These are phyloP conservation scores for Monosporozyma solicola DNA, from an alignment of 805 yeast species.

Conservation along the genomic window DNA sequence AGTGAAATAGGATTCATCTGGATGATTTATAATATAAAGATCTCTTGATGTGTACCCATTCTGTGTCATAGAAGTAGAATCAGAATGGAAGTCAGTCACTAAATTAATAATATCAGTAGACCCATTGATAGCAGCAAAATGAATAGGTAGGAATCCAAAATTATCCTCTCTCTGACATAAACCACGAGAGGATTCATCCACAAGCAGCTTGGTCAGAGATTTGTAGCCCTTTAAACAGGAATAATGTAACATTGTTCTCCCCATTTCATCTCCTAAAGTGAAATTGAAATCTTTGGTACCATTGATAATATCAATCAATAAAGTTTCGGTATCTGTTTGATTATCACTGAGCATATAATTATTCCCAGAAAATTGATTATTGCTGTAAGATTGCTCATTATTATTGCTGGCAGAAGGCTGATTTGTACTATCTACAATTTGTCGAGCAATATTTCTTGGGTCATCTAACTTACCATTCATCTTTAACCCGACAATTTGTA, in stretches of 20 bases:
- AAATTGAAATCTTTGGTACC: slow-evolving; percentile 66
- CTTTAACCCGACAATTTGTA: slow-evolving; percentile 92
- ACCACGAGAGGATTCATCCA: slow-evolving; percentile 45
- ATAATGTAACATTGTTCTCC: slow-evolving; percentile 85
- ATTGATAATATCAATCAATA: slow-evolving; percentile 46
- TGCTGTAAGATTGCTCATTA: not conserved
- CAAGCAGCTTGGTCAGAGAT: slow-evolving; percentile 52
- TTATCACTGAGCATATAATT: not conserved
- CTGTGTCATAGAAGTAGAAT: not conserved
- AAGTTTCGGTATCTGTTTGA: slow-evolving; percentile 28
- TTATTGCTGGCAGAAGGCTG: not conserved
- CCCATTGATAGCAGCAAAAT: slow-evolving; percentile 74
- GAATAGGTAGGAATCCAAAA: slow-evolving; percentile 80
- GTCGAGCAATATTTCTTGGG: slow-evolving; percentile 84
- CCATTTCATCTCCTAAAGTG: slow-evolving; percentile 71
- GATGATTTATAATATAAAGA: not conserved
- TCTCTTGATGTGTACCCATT: not conserved
- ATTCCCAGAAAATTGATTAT: not conserved
- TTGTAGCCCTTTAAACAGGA: slow-evolving; percentile 72
- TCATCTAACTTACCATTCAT: slow-evolving; percentile 95
- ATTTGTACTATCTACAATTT: slow-evolving; percentile 52
- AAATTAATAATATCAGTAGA: slow-evolving; percentile 55
- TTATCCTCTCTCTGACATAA: slow-evolving; percentile 64
- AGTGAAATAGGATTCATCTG: not conserved
- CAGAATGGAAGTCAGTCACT: slow-evolving; percentile 42